A percentile compares a stretch with the other conserved stretches of the same genome.
Evolutionary conservation across 2,329 filamentous ascomycete species (phyloP).

Genomic region (Aspergillus phoenicis): DNA sequence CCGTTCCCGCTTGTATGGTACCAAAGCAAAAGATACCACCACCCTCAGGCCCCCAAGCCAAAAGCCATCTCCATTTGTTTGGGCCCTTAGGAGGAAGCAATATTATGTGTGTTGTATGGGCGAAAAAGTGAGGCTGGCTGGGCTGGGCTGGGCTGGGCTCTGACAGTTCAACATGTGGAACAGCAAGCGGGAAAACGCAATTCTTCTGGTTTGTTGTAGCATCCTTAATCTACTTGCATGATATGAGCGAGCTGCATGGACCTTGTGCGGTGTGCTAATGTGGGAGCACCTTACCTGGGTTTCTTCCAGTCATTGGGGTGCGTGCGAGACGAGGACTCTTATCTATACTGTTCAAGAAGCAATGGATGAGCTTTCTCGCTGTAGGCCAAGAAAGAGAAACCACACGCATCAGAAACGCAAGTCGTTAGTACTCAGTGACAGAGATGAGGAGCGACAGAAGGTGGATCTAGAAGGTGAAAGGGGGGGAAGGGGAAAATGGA

Average conservation of each 20-base stretch:
- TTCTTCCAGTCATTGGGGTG: not conserved
- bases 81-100: not conserved
- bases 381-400: too few relatives aligned
- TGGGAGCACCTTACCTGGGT: not conserved
- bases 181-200: slow-evolving; percentile 5
- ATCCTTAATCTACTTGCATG: not conserved
- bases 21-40: not conserved
- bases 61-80: not conserved
- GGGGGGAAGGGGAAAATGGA: too few relatives aligned
- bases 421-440: too few relatives aligned
- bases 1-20: not conserved
- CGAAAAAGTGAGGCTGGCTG: slow-evolving; percentile 17
- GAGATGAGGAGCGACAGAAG: too few relatives aligned
- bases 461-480: too few relatives aligned
- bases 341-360: too few relatives aligned
- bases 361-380: too few relatives aligned
- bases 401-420: too few relatives aligned
- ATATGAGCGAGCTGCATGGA: not conserved
- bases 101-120: slow-evolving; percentile 8
- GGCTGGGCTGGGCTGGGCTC: not conserved
- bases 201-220: slow-evolving; percentile 10
- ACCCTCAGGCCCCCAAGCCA: slow-evolving; percentile 5
- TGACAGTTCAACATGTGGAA: slow-evolving; percentile 11
- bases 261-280: not conserved
- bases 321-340: not conserved